Conservation (phyloP, 345 rosid genomes). For the Dipteronia sinensis region DNA sequence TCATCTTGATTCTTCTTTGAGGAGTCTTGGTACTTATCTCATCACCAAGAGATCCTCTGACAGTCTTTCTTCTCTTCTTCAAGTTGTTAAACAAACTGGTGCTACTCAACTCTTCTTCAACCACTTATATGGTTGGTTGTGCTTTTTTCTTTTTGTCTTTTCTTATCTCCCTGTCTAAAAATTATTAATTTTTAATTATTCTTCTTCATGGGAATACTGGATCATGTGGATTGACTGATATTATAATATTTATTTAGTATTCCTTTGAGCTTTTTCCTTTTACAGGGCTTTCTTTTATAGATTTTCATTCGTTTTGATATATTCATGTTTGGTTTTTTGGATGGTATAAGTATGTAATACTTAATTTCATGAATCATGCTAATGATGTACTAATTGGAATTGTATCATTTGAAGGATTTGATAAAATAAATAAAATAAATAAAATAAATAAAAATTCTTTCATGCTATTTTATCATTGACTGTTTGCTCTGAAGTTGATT, state of each 20-base stretch:
- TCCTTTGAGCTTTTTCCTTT: not conserved
- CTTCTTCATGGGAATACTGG: slow-evolving; percentile 16
- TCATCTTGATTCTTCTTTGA: slow-evolving; percentile 85
- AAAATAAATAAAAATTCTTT: not conserved
- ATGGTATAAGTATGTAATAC: not conserved
- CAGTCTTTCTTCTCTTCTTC: slow-evolving; percentile 78
- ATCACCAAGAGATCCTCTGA: slow-evolving; percentile 87
- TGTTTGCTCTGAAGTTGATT: slow-evolving; percentile 12
- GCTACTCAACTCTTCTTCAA: slow-evolving; percentile 95
- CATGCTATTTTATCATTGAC: not conserved
- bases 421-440: not conserved
- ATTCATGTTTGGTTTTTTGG: not conserved
- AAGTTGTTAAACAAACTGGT: slow-evolving; percentile 82
- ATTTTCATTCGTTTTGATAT: not conserved
- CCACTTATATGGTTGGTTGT: slow-evolving; percentile 86
- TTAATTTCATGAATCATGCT: not conserved
- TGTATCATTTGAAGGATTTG: slow-evolving; percentile 8
- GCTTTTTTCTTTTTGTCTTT: slow-evolving; percentile 10
- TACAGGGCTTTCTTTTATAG: not conserved
- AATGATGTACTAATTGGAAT: not conserved
- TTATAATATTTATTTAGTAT: slow-evolving; percentile 10
- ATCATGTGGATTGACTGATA: slow-evolving; percentile 23
- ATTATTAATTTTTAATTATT: not conserved
- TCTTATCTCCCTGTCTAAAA: not conserved
- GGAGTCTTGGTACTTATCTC: slow-evolving; percentile 82